phyloP scores from a whole-genome alignment of 176 grass and related monocot genomes.

The Dactylis glomerata region DNA sequence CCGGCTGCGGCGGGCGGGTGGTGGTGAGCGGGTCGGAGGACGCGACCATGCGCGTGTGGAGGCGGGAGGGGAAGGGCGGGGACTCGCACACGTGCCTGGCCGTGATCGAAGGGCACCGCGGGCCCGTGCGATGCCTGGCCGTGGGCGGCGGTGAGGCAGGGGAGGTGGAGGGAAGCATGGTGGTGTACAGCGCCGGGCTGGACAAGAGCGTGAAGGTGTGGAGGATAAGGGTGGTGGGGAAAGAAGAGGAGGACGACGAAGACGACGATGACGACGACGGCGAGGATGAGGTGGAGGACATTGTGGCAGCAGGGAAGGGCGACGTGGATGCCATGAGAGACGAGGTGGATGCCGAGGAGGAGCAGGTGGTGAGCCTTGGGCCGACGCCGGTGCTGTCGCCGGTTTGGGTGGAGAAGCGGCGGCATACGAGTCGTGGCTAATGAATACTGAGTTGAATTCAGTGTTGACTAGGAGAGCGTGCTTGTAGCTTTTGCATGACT shows the following conservation, averaged over 20 bases:
- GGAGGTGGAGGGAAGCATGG: slow-evolving; percentile 62
- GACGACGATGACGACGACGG: not conserved
- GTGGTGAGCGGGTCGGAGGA: slow-evolving; percentile 89
- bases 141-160: slow-evolving; percentile 58
- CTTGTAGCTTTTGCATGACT: not conserved
- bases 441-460: slow-evolving; percentile 9
- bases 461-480: not conserved
- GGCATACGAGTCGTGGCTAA: slow-evolving; percentile 41
- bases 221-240: slow-evolving; percentile 75
- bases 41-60: slow-evolving; percentile 86
- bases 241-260: slow-evolving; percentile 32
- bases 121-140: slow-evolving; percentile 71
- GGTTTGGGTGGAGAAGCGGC: slow-evolving; percentile 66
- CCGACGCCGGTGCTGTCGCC: slow-evolving; percentile 64
- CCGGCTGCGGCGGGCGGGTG: slow-evolving; percentile 45
- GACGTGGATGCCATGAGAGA: slow-evolving; percentile 7
- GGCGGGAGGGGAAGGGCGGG: slow-evolving; percentile 43
- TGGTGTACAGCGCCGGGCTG: slow-evolving; percentile 79
- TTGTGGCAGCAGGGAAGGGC: not conserved
- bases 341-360: slow-evolving; percentile 16
- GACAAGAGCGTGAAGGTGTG: slow-evolving; percentile 92
- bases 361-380: slow-evolving; percentile 19
- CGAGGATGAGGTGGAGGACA: not conserved
- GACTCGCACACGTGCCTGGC: slow-evolving; percentile 70
- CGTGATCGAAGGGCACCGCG: slow-evolving; percentile 82